Base-by-base conservation (phyloP, 768 basidiomycete species). In the Hygrocybe coccinea region DNA sequence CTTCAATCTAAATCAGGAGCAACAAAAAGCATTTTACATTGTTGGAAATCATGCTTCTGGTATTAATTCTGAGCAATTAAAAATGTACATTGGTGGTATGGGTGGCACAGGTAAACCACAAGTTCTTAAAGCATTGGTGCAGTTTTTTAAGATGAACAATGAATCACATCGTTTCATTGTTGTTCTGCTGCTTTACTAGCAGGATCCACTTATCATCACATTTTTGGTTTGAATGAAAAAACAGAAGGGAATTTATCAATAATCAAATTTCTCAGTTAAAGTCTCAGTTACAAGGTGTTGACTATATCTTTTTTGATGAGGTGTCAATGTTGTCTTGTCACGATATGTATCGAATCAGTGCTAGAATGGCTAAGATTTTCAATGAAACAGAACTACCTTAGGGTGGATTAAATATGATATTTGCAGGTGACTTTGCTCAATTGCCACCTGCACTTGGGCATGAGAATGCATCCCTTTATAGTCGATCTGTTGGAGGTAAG, bases 401-500 rank as follows among this genome's bases (percentile, higher is more conserved):
- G 61, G 73, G 71, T 11, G 71, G 73, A 1, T 54, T 70, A 5
- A 73, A 69, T 37, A 65, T 74, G 56, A 67, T 74, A 22, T 64
- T 76, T 54, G 64, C 69, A 17, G 73, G 74, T 5, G 72, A 76
- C 46, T 76, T 77, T 65, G 74, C 72, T 5, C 67, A 69, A 47
- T 53, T 68, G 1, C 62, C 65, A 5, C 65, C 17, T 56, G 58
- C n/a, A n/a, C n/a, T n/a, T n/a, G n/a, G n/a, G n/a, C n/a, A n/a
- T 1, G 63, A 63, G 33, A 0, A 37, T 58, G 37, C 61, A 39
- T 54, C 63, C 9, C 56, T 65, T 14, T 65, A 61, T 39, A 59
- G 57, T 29, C 22, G 57, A 24, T 24, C 17, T 3, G 49, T 61
- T 36, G 54, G 60, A 3, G 5, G 25, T 9, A 15, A 43, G 37